Base-by-base conservation (phyloP, 2,329 filamentous ascomycete genomes). In the Bipolaris bicolor region DNA sequence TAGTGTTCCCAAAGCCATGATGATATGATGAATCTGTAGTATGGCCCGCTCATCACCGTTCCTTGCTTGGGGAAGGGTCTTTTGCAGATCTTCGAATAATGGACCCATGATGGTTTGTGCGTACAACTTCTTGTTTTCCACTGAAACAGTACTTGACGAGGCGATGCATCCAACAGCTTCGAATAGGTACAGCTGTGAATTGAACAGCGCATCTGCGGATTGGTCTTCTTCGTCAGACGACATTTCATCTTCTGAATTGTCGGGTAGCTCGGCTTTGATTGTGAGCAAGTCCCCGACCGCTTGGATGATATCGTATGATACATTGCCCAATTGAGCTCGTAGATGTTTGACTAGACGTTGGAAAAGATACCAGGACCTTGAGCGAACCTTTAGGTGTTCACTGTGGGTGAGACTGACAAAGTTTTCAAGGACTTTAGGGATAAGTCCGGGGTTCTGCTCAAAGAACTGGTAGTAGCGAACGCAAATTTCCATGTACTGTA, bases 401-500 rank as follows among this genome's bases (percentile, higher is more conserved):
- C 96, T 92, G 71, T 98, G 96, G 3, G 95, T 91, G 46, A 97
- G 85, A 11, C 88, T 87, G 44, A 99, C 91, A 76, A 99, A 98
- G 72, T 90, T 92, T 70, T 97, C 92, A 40, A 99, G 83, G 1
- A 95, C 92, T 63, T 88, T 89, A 1, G 91, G 91, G 48, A 98
- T 96, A 59, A 91, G 88, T 20, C 89, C 83, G 29, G 88, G 83
- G 71, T 97, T 90, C 54, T 87, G 87, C 72, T 98, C 93, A 73
- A 99, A 98, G 76, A 97, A 96, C 26, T 88, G 86, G 73, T 89
- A 91, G 78, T 99, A 99, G 49, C 95, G 89, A 53, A 97, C 93
- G 75, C 93, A 97, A 34, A 97, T 96, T 76, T 99, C 95, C 93
- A 99, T 97, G 73, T 96, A 99, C 78, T 97, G 92, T 20, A 99